phyloP scores from a whole-genome alignment of 1,284 basidiomycete species.

The Kalmanozyma brasiliensis region DNA sequence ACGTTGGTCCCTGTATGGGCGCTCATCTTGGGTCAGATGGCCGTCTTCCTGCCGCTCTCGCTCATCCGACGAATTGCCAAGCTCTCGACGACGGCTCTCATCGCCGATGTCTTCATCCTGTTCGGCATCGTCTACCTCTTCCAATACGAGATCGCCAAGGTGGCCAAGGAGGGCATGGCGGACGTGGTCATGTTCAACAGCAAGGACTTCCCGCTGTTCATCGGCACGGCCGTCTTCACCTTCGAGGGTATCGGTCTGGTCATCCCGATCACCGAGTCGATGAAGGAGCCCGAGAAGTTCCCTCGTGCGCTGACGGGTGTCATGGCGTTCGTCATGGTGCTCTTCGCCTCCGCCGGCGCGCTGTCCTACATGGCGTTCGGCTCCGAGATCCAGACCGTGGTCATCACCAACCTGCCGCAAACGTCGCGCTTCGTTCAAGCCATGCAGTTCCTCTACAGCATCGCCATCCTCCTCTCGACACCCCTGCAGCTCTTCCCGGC shows the following conservation, averaged over 20 bases:
- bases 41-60: slow-evolving; percentile 75
- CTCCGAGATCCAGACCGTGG: slow-evolving; percentile 86
- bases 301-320: slow-evolving; percentile 87
- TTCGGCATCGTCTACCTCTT: slow-evolving; percentile 74
- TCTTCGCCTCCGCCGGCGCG: slow-evolving; percentile 90
- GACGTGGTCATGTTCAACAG: slow-evolving; percentile 88
- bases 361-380: slow-evolving; percentile 91
- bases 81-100: slow-evolving; percentile 87
- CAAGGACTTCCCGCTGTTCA: slow-evolving; percentile 87
- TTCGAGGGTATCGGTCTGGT: slow-evolving; percentile 98
- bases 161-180: slow-evolving; percentile 68
- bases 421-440: slow-evolving; percentile 88
- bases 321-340: slow-evolving; percentile 80
- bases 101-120: slow-evolving; percentile 95
- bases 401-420: slow-evolving; percentile 91
- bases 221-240: slow-evolving; percentile 97
- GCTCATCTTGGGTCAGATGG: slow-evolving; percentile 84
- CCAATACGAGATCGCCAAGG: slow-evolving; percentile 61
- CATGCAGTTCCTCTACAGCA: slow-evolving; percentile 72
- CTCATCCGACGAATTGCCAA: slow-evolving; percentile 71
- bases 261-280: slow-evolving; percentile 95
- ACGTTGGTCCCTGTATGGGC: slow-evolving; percentile 78
- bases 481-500: slow-evolving; percentile 94
- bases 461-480: slow-evolving; percentile 92
- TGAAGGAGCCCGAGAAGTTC: slow-evolving; percentile 90